Evolutionary conservation across 768 basidiomycete species (phyloP).

Genomic region (Glaciozyma martinii): DNA sequence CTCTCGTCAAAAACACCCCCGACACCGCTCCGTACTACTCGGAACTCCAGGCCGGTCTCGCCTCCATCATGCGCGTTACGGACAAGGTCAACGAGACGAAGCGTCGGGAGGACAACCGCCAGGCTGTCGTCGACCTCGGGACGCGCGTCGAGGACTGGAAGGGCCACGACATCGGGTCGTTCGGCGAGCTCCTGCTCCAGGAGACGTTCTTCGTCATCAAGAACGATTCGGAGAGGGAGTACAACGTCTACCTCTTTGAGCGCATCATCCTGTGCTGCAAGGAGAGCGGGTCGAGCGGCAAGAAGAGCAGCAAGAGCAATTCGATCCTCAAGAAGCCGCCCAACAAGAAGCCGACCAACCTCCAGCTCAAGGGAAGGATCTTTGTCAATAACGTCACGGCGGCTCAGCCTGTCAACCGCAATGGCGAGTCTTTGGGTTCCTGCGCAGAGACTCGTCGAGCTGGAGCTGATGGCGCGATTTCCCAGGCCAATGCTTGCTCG

Average conservation of each 20-base stretch:
- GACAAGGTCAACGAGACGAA: constrained; percentile 94
- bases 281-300: constrained; percentile 60
- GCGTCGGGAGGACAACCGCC: constrained; percentile 79
- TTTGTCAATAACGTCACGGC: constrained; percentile 92
- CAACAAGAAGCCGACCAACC: constrained; percentile 41
- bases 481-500: constrained; percentile 60
- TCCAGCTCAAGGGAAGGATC: constrained; percentile 89
- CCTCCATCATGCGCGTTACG: constrained; percentile 82
- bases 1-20: constrained; percentile 36
- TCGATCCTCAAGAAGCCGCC: constrained; percentile 79
- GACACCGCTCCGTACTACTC: constrained; percentile 56
- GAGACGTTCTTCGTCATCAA: constrained; percentile 95
- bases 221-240: constrained; percentile 90
- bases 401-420: constrained; percentile 53
- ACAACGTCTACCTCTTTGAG: constrained; percentile 97
- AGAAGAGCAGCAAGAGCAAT: constrained; percentile 71
- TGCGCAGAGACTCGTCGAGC: constrained; percentile 21
- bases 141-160: constrained; percentile 96
- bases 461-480: constrained; percentile 16
- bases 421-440: constrained; percentile 47
- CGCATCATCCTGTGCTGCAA: constrained; percentile 99
- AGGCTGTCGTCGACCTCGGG: constrained; percentile 77
- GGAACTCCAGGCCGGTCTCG: constrained; percentile 73
- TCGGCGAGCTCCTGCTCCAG: constrained; percentile 86
- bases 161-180: constrained; percentile 87